Percentiles rank a stretch among this genome's conserved stretches.
Conservation (phyloP, 257 asterid species). For the Perilla frutescens region DNA sequence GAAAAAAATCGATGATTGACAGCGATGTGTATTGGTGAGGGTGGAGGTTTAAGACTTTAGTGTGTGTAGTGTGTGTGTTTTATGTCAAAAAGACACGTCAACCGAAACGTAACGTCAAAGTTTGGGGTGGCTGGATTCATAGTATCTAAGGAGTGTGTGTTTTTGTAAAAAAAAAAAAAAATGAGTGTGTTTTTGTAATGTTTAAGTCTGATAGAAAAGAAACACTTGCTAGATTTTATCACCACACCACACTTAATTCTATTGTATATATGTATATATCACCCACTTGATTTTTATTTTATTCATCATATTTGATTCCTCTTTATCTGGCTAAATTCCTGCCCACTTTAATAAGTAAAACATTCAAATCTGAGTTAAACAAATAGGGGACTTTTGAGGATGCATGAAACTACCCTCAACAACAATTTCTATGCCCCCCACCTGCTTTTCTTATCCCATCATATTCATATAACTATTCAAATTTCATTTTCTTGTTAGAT, state of each 20-base stretch:
- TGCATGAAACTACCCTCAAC: slow-evolving; percentile 29
- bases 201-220: slow-evolving; percentile 24
- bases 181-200: slow-evolving; percentile 31
- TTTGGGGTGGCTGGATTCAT: slow-evolving; percentile 55
- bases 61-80: slow-evolving; percentile 21
- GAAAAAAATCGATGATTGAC: background rate
- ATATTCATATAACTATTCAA: background rate
- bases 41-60: background rate
- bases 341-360: slow-evolving; percentile 18
- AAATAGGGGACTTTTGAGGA: background rate
- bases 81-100: slow-evolving; percentile 45
- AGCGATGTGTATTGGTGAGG: slow-evolving; percentile 25
- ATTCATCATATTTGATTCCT: background rate
- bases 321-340: slow-evolving; percentile 32
- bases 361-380: background rate
- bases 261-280: too few relatives aligned
- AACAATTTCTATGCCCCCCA: background rate
- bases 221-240: slow-evolving; percentile 42
- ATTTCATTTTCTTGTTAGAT: background rate
- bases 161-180: too few relatives aligned
- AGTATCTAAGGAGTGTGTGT: slow-evolving; percentile 41
- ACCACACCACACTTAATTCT: too few relatives aligned
- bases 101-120: slow-evolving; percentile 45
- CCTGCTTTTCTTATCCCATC: background rate
- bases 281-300: slow-evolving; percentile 16